Conservation (phyloP, 495 filamentous ascomycete genomes). For the Chaetomium fimeti region DNA sequence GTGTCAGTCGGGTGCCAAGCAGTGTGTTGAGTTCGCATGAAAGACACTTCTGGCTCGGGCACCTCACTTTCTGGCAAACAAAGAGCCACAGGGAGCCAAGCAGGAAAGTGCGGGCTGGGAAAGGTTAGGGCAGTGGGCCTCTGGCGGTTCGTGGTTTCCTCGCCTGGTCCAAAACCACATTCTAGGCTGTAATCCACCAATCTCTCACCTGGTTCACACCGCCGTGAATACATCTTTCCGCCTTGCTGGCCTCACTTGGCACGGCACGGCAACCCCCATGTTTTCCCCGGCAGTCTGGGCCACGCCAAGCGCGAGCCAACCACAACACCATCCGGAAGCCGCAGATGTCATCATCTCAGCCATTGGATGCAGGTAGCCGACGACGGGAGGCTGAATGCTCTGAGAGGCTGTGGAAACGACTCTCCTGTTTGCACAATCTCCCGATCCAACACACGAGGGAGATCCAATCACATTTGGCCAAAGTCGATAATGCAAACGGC, state of each 20-base stretch:
- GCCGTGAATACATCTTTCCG: not conserved
- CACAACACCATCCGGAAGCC: not conserved
- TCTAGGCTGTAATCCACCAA: not conserved
- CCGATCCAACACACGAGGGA: too few relatives aligned
- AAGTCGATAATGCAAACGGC: too few relatives aligned
- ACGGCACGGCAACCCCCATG: not conserved
- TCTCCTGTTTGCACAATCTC: too few relatives aligned
- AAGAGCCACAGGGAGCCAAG: too few relatives aligned
- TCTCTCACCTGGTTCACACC: not conserved
- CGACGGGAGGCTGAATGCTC: not conserved
- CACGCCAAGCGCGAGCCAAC: not conserved
- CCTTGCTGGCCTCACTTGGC: constrained; percentile 5
- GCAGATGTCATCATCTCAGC: not conserved
- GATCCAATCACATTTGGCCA: too few relatives aligned
- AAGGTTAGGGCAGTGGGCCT: not conserved
- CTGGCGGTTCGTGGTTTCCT: not conserved
- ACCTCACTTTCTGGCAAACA: too few relatives aligned
- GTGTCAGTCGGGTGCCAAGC: too few relatives aligned
- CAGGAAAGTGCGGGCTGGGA: too few relatives aligned
- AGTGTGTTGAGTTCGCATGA: not conserved
- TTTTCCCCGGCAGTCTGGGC: not conserved
- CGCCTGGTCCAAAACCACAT: too few relatives aligned
- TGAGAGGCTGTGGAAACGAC: too few relatives aligned
- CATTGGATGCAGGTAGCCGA: constrained; percentile 6
- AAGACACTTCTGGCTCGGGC: too few relatives aligned